Conservation (phyloP, 2,329 filamentous ascomycete genomes). For the Colletotrichum sp. region DNA sequence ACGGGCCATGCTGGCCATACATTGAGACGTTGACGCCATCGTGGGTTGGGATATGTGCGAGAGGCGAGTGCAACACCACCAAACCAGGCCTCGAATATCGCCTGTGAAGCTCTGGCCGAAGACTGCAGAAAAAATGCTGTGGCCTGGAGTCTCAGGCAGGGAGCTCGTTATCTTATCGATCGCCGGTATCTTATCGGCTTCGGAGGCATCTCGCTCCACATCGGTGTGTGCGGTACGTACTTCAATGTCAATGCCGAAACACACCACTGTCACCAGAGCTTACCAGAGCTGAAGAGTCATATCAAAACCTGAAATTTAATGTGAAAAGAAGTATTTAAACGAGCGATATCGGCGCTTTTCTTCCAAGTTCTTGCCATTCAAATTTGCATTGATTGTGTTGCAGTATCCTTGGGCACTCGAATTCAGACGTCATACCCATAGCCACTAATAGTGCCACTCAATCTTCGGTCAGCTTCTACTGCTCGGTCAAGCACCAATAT, state of each 20-base stretch:
- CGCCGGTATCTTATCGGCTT: background rate
- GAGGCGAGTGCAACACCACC: conserved; percentile 5
- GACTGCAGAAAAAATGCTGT: conserved; percentile 13
- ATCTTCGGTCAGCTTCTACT: background rate
- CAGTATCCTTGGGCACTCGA: background rate
- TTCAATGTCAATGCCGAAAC: background rate
- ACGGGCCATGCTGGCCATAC: conserved; percentile 59
- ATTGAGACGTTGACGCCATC: conserved; percentile 60
- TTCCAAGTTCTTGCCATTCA: rapidly evolving
- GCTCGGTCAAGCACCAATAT: conserved; percentile 5
- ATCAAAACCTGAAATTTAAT: background rate
- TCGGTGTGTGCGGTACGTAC: background rate
- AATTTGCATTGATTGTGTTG: rapidly evolving
- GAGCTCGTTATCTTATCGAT: background rate
- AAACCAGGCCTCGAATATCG: background rate
- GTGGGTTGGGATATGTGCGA: conserved; percentile 27
- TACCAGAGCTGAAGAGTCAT: conserved; percentile 1
- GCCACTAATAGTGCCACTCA: background rate
- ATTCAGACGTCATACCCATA: background rate
- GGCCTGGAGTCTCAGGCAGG: background rate
- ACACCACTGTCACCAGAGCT: conserved; percentile 1
- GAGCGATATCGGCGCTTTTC: background rate
- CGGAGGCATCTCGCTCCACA: background rate
- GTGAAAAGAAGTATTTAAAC: background rate
- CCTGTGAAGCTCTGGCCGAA: conserved; percentile 11